phyloP scores from a whole-genome alignment of 139 green algal genomes.

The Chlorella sp. region DNA sequence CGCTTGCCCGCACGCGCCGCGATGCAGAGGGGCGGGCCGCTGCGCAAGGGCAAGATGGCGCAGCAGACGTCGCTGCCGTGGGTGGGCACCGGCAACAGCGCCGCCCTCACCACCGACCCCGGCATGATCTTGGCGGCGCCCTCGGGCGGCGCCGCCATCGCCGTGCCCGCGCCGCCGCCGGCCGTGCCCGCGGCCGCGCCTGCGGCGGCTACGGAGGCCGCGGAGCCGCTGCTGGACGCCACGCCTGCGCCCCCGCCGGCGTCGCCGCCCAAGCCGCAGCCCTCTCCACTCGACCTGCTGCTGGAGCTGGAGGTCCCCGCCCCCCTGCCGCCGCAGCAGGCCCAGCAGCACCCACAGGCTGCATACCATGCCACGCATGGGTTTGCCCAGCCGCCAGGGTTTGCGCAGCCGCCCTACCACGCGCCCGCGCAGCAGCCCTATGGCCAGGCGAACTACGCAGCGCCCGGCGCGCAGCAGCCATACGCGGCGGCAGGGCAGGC shows the following conservation, averaged over 20 bases:
- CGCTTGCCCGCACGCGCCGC: neutral
- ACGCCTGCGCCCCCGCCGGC: neutral
- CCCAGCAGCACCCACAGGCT: neutral
- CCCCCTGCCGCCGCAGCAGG: constrained; percentile 5
- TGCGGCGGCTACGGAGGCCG: constrained; percentile 21
- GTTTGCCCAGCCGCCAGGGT: too few relatives aligned
- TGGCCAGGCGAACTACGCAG: too few relatives aligned
- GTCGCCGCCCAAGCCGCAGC: neutral
- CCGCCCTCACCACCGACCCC: constrained; percentile 21
- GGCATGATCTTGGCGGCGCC: constrained; percentile 44
- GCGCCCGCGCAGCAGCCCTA: too few relatives aligned
- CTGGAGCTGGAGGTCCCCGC: constrained; percentile 25
- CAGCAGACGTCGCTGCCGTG: neutral
- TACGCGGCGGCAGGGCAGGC: too few relatives aligned
- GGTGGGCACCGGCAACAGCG: neutral
- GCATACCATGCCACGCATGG: too few relatives aligned
- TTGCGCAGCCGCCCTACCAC: too few relatives aligned
- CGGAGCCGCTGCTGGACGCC: neutral
- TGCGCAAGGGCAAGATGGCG: constrained; percentile 46
- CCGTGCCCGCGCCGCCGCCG: neutral
- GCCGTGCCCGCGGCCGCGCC: neutral
- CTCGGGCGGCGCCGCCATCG: neutral
- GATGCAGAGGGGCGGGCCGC: constrained; percentile 35
- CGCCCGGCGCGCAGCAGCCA: too few relatives aligned
- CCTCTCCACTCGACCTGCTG: constrained; percentile 33